A percentile compares a stretch with the other conserved stretches of the same genome.
Evolutionary conservation across 139 green algal genomes (phyloP).

Genomic region (Coccomyxa sp.): DNA sequence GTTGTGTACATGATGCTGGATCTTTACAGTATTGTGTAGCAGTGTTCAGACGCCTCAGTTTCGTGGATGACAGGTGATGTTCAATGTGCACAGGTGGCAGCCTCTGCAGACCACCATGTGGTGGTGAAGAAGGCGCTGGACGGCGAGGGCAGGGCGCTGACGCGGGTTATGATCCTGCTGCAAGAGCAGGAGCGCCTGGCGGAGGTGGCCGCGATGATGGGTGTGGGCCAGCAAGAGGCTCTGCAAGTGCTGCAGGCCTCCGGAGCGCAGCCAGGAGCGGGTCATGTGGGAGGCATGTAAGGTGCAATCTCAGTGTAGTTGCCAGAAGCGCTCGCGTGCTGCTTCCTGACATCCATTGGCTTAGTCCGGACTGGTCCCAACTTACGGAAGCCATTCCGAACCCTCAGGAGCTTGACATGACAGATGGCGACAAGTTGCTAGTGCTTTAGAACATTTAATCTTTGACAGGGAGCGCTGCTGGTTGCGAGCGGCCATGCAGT

Average conservation of each 20-base stretch:
- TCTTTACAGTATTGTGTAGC: neutral
- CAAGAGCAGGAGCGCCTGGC: constrained; percentile 24
- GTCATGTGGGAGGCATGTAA: too few relatives aligned
- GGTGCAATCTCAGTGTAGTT: too few relatives aligned
- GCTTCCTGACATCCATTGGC: too few relatives aligned
- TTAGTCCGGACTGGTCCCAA: too few relatives aligned
- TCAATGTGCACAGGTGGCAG: constrained; percentile 58
- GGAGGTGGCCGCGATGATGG: constrained; percentile 75
- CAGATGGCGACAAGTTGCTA: too few relatives aligned
- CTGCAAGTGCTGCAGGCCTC: constrained; percentile 4
- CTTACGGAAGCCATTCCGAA: too few relatives aligned
- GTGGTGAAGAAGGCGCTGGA: constrained; percentile 48
- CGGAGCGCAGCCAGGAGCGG: neutral
- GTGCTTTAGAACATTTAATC: too few relatives aligned
- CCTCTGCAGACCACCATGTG: constrained; percentile 63
- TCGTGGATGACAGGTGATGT: neutral
- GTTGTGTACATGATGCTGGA: neutral
- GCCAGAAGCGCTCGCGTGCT: too few relatives aligned
- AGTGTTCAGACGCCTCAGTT: neutral
- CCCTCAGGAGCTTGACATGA: too few relatives aligned
- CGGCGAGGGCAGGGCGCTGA: constrained; percentile 33
- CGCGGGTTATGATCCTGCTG: constrained; percentile 37
- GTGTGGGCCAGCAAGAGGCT: constrained; percentile 17
- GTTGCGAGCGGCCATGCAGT: too few relatives aligned
- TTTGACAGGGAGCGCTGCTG: too few relatives aligned